Evolutionary conservation across 1,139 yeast species (phyloP), one percentile per base, ranked within the genome.

Genomic region (Ogataea hybrid): DNA sequence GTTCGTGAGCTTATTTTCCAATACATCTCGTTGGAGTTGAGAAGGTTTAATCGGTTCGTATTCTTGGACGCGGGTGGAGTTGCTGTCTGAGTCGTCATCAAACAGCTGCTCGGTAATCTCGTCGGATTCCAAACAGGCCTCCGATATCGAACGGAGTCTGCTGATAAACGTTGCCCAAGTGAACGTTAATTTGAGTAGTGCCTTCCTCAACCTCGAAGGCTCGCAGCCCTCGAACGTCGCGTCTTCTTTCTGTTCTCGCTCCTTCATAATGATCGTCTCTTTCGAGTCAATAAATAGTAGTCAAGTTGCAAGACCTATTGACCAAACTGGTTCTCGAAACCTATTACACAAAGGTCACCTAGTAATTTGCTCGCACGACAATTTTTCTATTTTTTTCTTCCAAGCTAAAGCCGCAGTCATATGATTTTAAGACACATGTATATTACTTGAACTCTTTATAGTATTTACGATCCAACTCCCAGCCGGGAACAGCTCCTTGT

Each of bases 61-160:
- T 31, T 25, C 37, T 16, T 25, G 21, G 18, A 14, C 20, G 15
- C 32, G 12, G n/a, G 23, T 22, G 11, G 47, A 32, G n/a, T 46
- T 39, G 20, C 47, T 38, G n/a, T 68, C 73, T 20, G 63, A 55
- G 25, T 66, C 68, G 16, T 66, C 68, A 15, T 63, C 66, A 51
- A 76, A 76, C 11, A 75, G 56, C 31, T 71, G 75, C 16, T 66
- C 71, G 2, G 71, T 62, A 1, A 62, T 57, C 47, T 70, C 75
- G 55, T 72, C 73, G 14, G 68, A 63, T 16, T 61, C 59, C 39
- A 72, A 64, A 8, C 68, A 69, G 30, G 69, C 73, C 51, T 73
- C 76, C 3, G 77, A 67, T 2, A 75, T 48, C 9, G 67, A 56
- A 41, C 65, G 64, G 28, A 75, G 40, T 38, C 63, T 61, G 12